Evolutionary conservation across 805 yeast genomes (phyloP), one percentile per base, ranked within the genome.

Genomic region (Sugiyamaella floridensis): DNA sequence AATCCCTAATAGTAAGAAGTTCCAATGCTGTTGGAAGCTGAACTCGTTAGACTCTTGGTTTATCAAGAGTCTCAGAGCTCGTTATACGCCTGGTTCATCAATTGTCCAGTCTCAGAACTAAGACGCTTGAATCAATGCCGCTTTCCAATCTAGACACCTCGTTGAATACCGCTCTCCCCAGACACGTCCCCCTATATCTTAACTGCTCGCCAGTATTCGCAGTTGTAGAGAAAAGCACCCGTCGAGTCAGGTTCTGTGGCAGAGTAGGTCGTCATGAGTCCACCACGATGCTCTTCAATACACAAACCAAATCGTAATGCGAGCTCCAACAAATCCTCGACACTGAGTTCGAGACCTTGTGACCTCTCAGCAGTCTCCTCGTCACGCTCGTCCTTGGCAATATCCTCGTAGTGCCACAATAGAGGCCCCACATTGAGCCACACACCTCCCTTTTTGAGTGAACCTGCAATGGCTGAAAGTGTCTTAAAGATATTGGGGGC

Each of bases 361-460:
- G 55, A 43, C 16, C 58, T 43, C 18, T 54, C 60, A 14, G 52
- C 56, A 69, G 73, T 56, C 68, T 60, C 4, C 22, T 42, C 43
- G 20, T 52, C 54, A 8, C 40, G 53, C 22, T 37, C 41, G 20
- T 63, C 78, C 74, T 20, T 16, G 16, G 26, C 50, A n/a, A 47
- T 80, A 0, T 97, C 97, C 58, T 83, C 89, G 61, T 76, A 81
- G 65, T 85, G 92, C 73, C 93, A 92, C 66, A 90, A 86, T 55
- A 93, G 73, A 0, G 99, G 99, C 0, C 99, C 99, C 12, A 82
- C 75, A 64, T 93, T 92, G 57, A 92, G 80, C 98, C 98, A 92
- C 43, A 76, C 73, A 0, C 87, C 83, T 26, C 71, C 71, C 2
- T 75, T 75, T 14, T 71, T 71, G 10, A 74, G 68, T 37, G 83